phyloP scores from a whole-genome alignment of 306 rosid genomes.

The Ammopiptanthus mongolicus region DNA sequence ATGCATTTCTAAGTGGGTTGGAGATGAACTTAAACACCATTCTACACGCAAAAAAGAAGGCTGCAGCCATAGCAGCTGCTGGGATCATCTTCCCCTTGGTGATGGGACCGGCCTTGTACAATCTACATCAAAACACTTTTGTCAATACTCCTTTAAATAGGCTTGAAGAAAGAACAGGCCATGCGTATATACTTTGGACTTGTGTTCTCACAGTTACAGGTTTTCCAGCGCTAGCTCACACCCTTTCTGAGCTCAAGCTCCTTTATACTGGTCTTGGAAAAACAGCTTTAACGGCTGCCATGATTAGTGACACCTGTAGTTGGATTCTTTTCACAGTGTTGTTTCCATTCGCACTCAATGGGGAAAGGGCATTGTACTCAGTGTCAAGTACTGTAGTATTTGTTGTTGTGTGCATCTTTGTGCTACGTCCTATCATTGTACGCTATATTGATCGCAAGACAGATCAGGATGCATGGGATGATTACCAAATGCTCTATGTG shows the following conservation, averaged over 20 bases:
- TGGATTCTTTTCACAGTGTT: conserved; percentile 37
- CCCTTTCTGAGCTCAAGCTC: conserved; percentile 41
- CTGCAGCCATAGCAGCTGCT: conserved; percentile 22
- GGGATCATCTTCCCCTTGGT: conserved; percentile 28
- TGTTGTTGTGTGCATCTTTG: conserved; percentile 1
- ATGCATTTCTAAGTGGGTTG: conserved; percentile 36
- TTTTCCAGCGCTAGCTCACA: conserved; percentile 36
- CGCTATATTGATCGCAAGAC: background rate
- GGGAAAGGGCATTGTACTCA: background rate
- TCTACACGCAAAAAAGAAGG: conserved; percentile 14
- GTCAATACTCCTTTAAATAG: accelerated
- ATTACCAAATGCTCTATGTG: conserved; percentile 12
- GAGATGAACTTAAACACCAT: conserved; percentile 34
- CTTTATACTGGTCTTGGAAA: conserved; percentile 37
- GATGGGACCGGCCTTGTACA: background rate
- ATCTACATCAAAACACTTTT: background rate
- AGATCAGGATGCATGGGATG: conserved; percentile 21
- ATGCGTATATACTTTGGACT: conserved; percentile 23
- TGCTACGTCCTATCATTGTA: conserved; percentile 21
- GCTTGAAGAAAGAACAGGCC: background rate
- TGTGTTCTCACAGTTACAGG: conserved; percentile 33
- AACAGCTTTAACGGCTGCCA: conserved; percentile 22
- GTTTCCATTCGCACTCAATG: conserved; percentile 23
- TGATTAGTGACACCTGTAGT: conserved; percentile 30
- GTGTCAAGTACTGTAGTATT: background rate